Evolutionary conservation across 139 green algal genomes (phyloP).

Genomic region (Micromonas commoda): DNA sequence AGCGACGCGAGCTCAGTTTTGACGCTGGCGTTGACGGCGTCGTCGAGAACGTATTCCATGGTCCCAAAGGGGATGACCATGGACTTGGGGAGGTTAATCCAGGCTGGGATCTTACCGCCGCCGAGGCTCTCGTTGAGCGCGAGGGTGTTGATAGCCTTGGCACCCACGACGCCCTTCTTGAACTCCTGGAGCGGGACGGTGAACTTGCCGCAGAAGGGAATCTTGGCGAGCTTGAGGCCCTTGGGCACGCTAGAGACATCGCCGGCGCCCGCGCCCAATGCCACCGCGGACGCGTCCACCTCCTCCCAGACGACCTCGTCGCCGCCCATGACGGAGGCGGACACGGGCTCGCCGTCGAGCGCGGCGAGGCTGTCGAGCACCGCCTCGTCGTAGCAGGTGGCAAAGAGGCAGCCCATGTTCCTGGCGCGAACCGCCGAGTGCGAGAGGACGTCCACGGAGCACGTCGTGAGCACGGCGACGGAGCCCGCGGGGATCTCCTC

Average conservation of each 20-base stretch:
- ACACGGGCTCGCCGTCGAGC: conserved; percentile 21
- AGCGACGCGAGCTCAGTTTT: conserved; percentile 5
- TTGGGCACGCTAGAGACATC: neutral
- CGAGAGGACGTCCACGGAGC: conserved; percentile 81
- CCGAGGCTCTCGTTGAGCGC: conserved; percentile 36
- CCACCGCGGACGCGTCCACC: conserved; percentile 27
- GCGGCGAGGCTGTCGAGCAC: conserved; percentile 46
- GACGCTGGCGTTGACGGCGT: neutral
- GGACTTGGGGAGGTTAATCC: conserved; percentile 76
- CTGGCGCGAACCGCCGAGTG: conserved; percentile 83
- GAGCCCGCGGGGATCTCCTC: conserved; percentile 89
- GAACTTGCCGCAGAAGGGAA: conserved; percentile 65
- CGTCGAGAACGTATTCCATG: conserved; percentile 77
- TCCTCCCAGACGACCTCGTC: conserved; percentile 64
- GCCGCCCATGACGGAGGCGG: conserved; percentile 61
- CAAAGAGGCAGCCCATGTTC: conserved; percentile 73
- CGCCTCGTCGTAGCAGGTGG: conserved; percentile 55
- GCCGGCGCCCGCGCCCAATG: neutral
- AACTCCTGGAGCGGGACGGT: conserved; percentile 81
- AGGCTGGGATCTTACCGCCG: conserved; percentile 74
- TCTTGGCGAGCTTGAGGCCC: neutral
- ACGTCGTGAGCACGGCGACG: conserved; percentile 75
- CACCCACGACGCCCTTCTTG: conserved; percentile 78
- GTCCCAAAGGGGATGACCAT: conserved; percentile 88
- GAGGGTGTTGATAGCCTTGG: conserved; percentile 94